These are phyloP conservation scores for Ottelia alismoides DNA, from an alignment of 106 monocot species.

Conservation along the genomic window DNA sequence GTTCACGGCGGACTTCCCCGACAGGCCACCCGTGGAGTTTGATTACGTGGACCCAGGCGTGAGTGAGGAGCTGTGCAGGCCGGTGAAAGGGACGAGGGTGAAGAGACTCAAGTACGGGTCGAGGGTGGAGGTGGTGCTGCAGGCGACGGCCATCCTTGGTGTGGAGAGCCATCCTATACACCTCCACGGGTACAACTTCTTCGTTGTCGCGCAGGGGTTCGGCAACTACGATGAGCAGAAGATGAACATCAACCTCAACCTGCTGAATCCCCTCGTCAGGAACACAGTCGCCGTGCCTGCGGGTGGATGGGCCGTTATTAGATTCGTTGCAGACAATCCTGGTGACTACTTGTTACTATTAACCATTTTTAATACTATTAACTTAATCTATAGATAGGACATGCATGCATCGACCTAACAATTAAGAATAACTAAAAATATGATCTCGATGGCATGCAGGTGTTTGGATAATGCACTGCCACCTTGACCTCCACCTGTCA, in stretches of 20 bases:
- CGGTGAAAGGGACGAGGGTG: conserved; percentile 32
- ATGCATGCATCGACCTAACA: no score
- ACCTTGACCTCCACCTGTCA: conserved; percentile 14
- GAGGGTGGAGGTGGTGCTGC: conserved; percentile 49
- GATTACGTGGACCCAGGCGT: conserved; percentile 43
- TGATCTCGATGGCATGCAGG: no score
- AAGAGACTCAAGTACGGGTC: conserved; percentile 29
- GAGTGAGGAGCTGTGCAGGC: conserved; percentile 19
- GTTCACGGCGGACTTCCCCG: conserved; percentile 52
- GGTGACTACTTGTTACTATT: no score
- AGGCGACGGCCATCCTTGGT: conserved; percentile 39
- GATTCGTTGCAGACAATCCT: conserved; percentile 56
- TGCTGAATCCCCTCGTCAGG: conserved; percentile 43
- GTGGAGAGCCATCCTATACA: conserved; percentile 59
- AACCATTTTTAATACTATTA: no score
- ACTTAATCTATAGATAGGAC: no score
- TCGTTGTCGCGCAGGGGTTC: conserved; percentile 35
- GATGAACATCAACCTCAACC: conserved; percentile 33
- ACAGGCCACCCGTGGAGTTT: conserved; percentile 25
- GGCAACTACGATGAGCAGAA: conserved; percentile 37
- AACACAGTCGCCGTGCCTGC: conserved; percentile 64
- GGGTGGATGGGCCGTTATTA: conserved; percentile 50
- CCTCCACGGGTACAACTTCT: conserved; percentile 60
- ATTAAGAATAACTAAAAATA: no score
- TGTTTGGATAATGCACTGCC: conserved; percentile 12